Percentiles rank a stretch among this genome's conserved stretches.
phyloP scores from a whole-genome alignment of 331 rosid species.

The Saraca asoca region DNA sequence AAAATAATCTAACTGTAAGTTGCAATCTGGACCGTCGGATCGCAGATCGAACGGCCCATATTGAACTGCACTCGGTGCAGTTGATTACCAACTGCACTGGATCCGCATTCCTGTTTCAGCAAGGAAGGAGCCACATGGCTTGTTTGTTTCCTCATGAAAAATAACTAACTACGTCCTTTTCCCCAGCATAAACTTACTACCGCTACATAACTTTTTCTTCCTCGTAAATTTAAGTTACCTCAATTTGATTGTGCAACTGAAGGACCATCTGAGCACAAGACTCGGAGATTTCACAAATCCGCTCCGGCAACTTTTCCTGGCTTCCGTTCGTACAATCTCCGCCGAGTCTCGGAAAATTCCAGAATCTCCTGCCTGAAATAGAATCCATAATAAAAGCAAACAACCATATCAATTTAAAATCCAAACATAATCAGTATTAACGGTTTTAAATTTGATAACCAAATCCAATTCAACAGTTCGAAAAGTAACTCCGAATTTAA shows the following conservation, averaged over 20 bases:
- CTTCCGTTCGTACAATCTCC: conserved; percentile 63
- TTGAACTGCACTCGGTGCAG: too few relatives aligned
- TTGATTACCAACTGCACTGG: too few relatives aligned
- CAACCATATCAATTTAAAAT: not conserved
- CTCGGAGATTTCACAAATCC: conserved; percentile 78
- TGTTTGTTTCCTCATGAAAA: conserved; percentile 3
- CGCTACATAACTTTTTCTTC: too few relatives aligned
- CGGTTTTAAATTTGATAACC: not conserved
- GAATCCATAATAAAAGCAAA: not conserved
- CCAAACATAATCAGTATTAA: not conserved
- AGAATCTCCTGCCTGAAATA: conserved; percentile 67
- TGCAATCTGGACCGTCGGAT: too few relatives aligned
- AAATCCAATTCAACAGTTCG: not conserved
- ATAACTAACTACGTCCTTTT: conserved; percentile 16
- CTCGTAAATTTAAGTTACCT: conserved; percentile 56
- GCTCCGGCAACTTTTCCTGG: conserved; percentile 67
- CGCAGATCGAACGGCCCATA: too few relatives aligned
- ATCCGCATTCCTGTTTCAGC: not conserved
- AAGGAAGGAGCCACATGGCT: conserved; percentile 10
- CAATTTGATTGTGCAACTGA: conserved; percentile 76
- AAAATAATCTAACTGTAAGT: too few relatives aligned
- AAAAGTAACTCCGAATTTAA: not conserved
- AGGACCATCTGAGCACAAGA: conserved; percentile 94
- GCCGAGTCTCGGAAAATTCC: conserved; percentile 61
- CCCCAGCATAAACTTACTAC: not conserved